These are phyloP conservation scores for Gracilaria caudata DNA, from an alignment of 23 red algal species.

Conservation along the genomic window DNA sequence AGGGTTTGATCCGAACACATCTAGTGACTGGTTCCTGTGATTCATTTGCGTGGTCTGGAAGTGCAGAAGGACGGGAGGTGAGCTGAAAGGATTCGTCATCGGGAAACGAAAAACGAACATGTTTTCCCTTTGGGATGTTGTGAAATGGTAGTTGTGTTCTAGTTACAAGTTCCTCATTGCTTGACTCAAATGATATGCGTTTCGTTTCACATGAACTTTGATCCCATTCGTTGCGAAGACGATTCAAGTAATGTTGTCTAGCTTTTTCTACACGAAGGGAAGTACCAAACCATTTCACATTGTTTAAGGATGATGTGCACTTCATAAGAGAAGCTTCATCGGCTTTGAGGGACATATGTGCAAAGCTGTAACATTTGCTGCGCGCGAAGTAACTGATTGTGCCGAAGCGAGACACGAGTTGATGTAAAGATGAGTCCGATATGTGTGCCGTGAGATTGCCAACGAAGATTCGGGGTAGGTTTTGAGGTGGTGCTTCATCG, in stretches of 20 bases:
- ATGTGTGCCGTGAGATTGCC: conserved; percentile 4
- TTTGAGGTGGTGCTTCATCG: conserved; percentile 5
- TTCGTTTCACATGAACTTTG: neutral
- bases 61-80: neutral
- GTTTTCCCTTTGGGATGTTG: conserved; percentile 23
- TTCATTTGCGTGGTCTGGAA: neutral
- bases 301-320: conserved; percentile 20
- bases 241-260: conserved; percentile 16
- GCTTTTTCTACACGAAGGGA: conserved; percentile 25
- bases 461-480: conserved; percentile 18
- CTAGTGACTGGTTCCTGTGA: neutral
- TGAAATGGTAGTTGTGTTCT: conserved; percentile 11
- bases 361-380: conserved; percentile 13
- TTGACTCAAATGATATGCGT: neutral
- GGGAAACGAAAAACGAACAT: conserved; percentile 17
- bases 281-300: conserved; percentile 20
- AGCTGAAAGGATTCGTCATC: neutral
- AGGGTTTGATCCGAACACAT: neutral
- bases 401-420: conserved; percentile 14
- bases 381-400: conserved; percentile 4
- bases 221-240: conserved; percentile 22
- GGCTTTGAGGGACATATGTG: neutral
- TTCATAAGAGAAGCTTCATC: neutral
- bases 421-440: neutral
- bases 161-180: neutral